These are phyloP conservation scores for Speleostelium caveatum DNA, from an alignment of 78 protist species.

Conservation along the genomic window DNA sequence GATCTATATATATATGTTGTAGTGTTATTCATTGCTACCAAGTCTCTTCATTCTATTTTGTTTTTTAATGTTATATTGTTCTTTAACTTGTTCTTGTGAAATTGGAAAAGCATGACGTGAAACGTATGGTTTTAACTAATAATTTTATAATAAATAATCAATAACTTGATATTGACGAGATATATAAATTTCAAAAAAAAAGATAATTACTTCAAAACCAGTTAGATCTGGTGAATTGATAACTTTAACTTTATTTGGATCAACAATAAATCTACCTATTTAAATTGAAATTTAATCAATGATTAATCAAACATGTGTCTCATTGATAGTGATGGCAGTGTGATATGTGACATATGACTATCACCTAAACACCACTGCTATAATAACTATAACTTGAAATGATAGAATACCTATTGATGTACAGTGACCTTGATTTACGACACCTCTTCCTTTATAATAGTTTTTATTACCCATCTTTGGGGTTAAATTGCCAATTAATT, in stretches of 20 bases:
- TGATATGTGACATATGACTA: not conserved
- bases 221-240: constrained; percentile 45
- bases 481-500: constrained; percentile 38
- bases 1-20: too few relatives aligned
- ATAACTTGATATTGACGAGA: not conserved
- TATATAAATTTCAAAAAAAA: too few relatives aligned
- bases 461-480: constrained; percentile 80
- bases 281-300: too few relatives aligned
- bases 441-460: constrained; percentile 78
- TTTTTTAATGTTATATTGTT: not conserved
- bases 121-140: constrained; percentile 72
- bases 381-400: not conserved
- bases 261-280: constrained; percentile 1
- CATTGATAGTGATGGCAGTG: too few relatives aligned
- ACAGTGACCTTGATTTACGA: constrained; percentile 17
- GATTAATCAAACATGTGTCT: too few relatives aligned
- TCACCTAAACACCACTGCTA: not conserved
- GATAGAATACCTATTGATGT: constrained; percentile 22
- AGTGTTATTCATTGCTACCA: too few relatives aligned
- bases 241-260: not conserved
- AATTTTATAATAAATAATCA: not conserved
- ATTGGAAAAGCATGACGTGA: constrained; percentile 30
- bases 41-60: constrained; percentile 45
- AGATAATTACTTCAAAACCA: constrained; percentile 12
- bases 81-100: constrained; percentile 44